A percentile compares a stretch with the other conserved stretches of the same genome.
Evolutionary conservation across 805 yeast genomes (phyloP).

Genomic region (Starmerella davenportii): DNA sequence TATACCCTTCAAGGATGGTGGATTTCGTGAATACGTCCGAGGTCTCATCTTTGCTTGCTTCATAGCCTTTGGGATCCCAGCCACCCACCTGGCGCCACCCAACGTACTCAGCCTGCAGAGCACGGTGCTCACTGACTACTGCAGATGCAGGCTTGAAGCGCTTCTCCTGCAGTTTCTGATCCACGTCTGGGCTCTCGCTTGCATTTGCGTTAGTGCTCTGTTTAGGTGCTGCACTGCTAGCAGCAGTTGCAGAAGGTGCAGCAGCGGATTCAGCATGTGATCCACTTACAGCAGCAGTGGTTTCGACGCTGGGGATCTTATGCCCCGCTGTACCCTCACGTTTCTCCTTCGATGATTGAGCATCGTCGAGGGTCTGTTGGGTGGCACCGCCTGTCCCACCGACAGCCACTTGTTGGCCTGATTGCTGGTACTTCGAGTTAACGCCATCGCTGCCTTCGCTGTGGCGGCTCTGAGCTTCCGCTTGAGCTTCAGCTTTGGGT

Average conservation of each 20-base stretch:
- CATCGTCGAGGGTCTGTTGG: neutral
- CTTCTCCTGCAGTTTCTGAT: neutral
- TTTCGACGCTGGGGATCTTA: neutral
- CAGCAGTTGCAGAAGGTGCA: no score
- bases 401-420: no score
- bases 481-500: neutral
- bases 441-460: neutral
- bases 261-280: no score
- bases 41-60: constrained; percentile 31
- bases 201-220: neutral
- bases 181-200: no score
- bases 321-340: constrained; percentile 1
- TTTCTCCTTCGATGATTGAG: neutral
- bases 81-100: constrained; percentile 95
- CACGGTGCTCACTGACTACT: constrained; percentile 24
- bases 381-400: no score
- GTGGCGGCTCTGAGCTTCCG: neutral
- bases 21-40: constrained; percentile 52
- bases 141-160: neutral
- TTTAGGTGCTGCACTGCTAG: no score
- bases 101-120: constrained; percentile 44
- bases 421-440: no score
- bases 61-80: constrained; percentile 45
- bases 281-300: neutral
- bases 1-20: constrained; percentile 54